Evolutionary conservation across 352 stramenopile genomes (phyloP).

Genomic region (Phytopythium aichiense): DNA sequence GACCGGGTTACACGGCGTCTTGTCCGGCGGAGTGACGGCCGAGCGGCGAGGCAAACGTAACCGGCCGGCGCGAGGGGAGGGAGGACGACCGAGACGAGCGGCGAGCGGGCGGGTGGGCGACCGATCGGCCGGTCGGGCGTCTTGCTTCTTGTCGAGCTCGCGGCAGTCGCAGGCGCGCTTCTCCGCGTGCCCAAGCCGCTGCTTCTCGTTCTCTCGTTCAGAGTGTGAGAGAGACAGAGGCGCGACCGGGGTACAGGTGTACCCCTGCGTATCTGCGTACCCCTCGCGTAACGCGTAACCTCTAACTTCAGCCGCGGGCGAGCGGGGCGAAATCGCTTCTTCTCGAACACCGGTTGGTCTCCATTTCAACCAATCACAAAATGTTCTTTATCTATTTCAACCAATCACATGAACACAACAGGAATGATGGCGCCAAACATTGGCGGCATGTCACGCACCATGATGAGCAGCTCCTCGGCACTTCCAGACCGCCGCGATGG

Average conservation of each 20-base stretch:
- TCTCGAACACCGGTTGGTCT: too few species aligned
- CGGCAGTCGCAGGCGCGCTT: neutral
- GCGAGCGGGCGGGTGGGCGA: neutral
- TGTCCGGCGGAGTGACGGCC: too few species aligned
- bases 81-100: neutral
- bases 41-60: neutral
- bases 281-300: too few species aligned
- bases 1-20: neutral
- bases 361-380: neutral
- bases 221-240: conserved; percentile 1
- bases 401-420: neutral
- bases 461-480: neutral
- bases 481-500: neutral
- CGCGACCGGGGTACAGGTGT: too few species aligned
- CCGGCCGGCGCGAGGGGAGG: neutral
- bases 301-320: too few species aligned
- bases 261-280: too few species aligned
- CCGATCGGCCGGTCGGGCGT: neutral
- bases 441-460: too few species aligned
- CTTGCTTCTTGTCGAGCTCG: neutral
- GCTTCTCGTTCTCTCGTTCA: too few species aligned
- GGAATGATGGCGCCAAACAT: conserved; percentile 1
- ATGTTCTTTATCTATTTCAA: neutral
- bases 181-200: neutral
- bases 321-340: too few species aligned